phyloP scores from a whole-genome alignment of 1,284 basidiomycete genomes.

The Jaminaea rosea region DNA sequence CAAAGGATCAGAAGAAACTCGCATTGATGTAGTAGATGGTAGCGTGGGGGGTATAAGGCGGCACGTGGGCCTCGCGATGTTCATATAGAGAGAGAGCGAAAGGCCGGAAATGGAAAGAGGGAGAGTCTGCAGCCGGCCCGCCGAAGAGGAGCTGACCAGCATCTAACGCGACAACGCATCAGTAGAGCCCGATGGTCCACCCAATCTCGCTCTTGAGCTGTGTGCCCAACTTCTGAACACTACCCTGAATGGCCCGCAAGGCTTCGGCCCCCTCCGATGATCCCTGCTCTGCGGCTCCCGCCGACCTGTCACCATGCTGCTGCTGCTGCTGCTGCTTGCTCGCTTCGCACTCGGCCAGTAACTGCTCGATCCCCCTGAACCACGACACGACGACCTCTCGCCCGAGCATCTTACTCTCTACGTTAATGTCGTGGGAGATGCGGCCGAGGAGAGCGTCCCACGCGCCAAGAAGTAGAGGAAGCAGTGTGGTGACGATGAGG shows the following conservation, averaged over 20 bases:
- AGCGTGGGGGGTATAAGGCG: too few species aligned
- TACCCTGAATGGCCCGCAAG: background rate
- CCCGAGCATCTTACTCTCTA: slow-evolving; percentile 1
- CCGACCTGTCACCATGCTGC: background rate
- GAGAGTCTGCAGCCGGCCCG: too few species aligned
- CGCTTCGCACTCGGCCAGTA: background rate
- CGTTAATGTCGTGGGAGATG: background rate
- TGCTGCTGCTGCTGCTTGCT: background rate
- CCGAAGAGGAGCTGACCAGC: too few species aligned
- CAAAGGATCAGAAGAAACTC: too few species aligned
- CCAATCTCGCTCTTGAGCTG: slow-evolving; percentile 1
- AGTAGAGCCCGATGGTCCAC: background rate
- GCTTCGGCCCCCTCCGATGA: background rate
- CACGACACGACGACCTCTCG: background rate
- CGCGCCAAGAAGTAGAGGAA: background rate
- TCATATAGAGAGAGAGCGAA: too few species aligned
- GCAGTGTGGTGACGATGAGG: background rate
- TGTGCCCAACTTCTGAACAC: background rate
- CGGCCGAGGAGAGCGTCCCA: background rate
- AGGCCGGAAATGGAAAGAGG: too few species aligned
- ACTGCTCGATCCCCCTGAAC: background rate
- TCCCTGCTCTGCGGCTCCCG: too few species aligned
- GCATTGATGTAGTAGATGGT: too few species aligned
- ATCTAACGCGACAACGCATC: too few species aligned
- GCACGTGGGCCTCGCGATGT: too few species aligned